phyloP scores from a whole-genome alignment of 164 flowering plant species.

The Nymphaea colorata region DNA sequence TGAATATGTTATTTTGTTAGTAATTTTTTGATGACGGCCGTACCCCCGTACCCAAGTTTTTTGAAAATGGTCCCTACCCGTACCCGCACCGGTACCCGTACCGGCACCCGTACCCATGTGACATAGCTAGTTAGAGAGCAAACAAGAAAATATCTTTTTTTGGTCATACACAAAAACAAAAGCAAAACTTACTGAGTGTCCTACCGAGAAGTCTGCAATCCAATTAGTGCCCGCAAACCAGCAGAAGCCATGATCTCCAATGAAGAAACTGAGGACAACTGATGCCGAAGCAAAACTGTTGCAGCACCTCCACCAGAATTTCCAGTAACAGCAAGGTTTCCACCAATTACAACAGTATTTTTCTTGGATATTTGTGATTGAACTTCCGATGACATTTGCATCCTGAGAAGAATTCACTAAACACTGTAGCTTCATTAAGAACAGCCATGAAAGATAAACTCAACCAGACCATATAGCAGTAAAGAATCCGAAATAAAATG shows the following conservation, averaged over 20 bases:
- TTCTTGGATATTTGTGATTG: slow-evolving; percentile 79
- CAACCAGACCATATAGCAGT: too few species aligned
- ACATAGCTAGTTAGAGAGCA: neutral
- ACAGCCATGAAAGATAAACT: too few species aligned
- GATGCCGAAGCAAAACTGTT: slow-evolving; percentile 52
- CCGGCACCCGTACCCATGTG: too few species aligned
- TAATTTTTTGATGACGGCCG: too few species aligned
- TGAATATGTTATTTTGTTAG: too few species aligned
- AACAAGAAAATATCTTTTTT: neutral
- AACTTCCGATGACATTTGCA: slow-evolving; percentile 79
- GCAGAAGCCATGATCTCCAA: slow-evolving; percentile 65
- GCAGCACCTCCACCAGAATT: slow-evolving; percentile 72
- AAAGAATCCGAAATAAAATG: too few species aligned
- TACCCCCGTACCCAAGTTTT: too few species aligned
- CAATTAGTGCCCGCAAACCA: slow-evolving; percentile 69
- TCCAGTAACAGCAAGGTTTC: slow-evolving; percentile 63
- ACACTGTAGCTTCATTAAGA: neutral
- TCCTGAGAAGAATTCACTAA: slow-evolving; percentile 26
- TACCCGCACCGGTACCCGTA: too few species aligned
- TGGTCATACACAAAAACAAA: neutral
- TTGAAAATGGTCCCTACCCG: too few species aligned
- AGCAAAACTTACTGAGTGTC: slow-evolving; percentile 5
- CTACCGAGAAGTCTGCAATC: slow-evolving; percentile 72
- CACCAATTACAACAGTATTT: slow-evolving; percentile 55
- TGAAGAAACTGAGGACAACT: slow-evolving; percentile 60